Evolutionary conservation across 2,329 filamentous ascomycete genomes (phyloP).

Genomic region (Epichloe festucae): DNA sequence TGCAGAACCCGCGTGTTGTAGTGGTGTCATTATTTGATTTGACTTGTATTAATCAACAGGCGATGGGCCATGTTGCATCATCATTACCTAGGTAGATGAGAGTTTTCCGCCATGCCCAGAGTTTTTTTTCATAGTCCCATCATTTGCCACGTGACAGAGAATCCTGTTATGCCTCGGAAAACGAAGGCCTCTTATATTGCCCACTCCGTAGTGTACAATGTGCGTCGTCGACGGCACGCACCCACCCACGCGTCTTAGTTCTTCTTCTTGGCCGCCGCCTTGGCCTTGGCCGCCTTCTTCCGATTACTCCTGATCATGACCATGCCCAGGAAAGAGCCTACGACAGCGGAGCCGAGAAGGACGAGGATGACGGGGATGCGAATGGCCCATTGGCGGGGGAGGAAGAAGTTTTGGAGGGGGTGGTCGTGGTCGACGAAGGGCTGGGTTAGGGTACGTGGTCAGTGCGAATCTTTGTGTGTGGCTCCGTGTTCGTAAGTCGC

Average conservation of each 20-base stretch:
- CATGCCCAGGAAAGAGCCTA: slow-evolving; percentile 87
- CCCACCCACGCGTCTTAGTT: slow-evolving; percentile 33
- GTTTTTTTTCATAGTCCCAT: no score
- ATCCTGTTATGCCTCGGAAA: no score
- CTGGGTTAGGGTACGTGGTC: slow-evolving; percentile 30
- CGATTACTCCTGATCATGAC: slow-evolving; percentile 99
- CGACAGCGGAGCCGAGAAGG: slow-evolving; percentile 80
- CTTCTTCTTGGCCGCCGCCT: slow-evolving; percentile 79
- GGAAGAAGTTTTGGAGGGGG: slow-evolving; percentile 87
- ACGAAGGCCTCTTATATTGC: not conserved
- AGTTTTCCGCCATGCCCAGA: no score
- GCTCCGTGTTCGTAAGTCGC: not conserved
- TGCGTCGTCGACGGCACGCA: no score
- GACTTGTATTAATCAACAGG: no score
- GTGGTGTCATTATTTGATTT: no score
- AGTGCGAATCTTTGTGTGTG: not conserved
- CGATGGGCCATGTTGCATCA: no score
- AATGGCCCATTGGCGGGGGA: slow-evolving; percentile 95
- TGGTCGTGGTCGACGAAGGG: slow-evolving; percentile 96
- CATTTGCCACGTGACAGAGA: no score
- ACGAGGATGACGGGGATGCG: slow-evolving; percentile 96
- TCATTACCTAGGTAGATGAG: no score
- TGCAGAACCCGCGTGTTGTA: no score
- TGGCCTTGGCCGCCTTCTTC: slow-evolving; percentile 93
- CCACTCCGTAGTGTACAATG: not conserved